These are phyloP conservation scores for Debaryomyces psychrophilus DNA, from an alignment of 1,139 yeast species.

Conservation along the genomic window DNA sequence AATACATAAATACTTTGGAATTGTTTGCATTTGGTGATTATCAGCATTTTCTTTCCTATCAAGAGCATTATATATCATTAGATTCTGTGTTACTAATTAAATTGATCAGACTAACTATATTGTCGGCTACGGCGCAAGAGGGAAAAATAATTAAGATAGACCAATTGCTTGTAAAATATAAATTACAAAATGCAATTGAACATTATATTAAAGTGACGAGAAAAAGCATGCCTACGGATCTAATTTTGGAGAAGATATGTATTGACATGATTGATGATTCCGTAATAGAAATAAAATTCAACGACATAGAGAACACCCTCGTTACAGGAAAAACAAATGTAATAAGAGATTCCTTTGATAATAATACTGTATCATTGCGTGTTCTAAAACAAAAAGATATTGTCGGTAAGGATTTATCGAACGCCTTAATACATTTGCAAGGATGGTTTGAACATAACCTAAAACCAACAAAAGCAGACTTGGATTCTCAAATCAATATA, in stretches of 20 bases:
- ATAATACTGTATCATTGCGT: not conserved
- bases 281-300: slow-evolving; percentile 31
- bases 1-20: slow-evolving; percentile 28
- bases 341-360: slow-evolving; percentile 3
- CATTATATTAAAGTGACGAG: slow-evolving; percentile 11
- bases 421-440: slow-evolving; percentile 21
- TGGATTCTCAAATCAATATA: slow-evolving; percentile 8
- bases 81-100: slow-evolving; percentile 22
- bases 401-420: slow-evolving; percentile 20
- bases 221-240: slow-evolving; percentile 2
- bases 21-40: slow-evolving; percentile 43
- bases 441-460: slow-evolving; percentile 28
- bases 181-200: slow-evolving; percentile 20
- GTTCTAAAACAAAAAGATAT: slow-evolving; percentile 29
- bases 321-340: slow-evolving; percentile 1
- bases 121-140: slow-evolving; percentile 30
- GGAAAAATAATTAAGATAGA: slow-evolving; percentile 22
- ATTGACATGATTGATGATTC: slow-evolving; percentile 30
- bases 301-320: slow-evolving; percentile 22
- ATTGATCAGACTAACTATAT: slow-evolving; percentile 32
- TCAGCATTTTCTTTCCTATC: slow-evolving; percentile 28
- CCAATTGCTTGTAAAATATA: slow-evolving; percentile 23
- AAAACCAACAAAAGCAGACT: slow-evolving; percentile 17
- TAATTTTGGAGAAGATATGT: slow-evolving; percentile 23
- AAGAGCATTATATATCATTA: slow-evolving; percentile 20